Evolutionary conservation across 2,329 filamentous ascomycete genomes (phyloP).

Genomic region (Furcasterigmium furcatum): DNA sequence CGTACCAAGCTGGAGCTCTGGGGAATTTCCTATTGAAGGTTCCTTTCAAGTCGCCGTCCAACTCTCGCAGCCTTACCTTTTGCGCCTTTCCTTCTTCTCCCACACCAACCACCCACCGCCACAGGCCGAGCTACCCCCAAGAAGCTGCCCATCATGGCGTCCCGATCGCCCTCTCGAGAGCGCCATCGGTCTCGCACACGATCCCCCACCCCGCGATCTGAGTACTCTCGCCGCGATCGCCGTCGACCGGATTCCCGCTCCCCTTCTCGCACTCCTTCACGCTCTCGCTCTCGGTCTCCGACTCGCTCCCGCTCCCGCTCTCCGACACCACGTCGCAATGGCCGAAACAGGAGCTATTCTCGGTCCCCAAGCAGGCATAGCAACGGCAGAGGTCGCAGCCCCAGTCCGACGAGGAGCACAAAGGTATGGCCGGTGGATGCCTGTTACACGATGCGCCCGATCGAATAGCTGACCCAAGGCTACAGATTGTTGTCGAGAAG

Average conservation of each 20-base stretch:
- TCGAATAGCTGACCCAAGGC: background rate
- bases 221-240: slow-evolving; percentile 26
- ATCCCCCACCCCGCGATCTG: slow-evolving; percentile 29
- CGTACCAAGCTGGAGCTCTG: background rate
- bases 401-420: slow-evolving; percentile 41
- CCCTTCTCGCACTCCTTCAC: slow-evolving; percentile 25
- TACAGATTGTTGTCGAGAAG: slow-evolving; percentile 89
- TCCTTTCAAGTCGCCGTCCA: no score
- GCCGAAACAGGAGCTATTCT: slow-evolving; percentile 22
- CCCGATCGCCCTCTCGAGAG: slow-evolving; percentile 19
- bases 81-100: no score
- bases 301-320: slow-evolving; percentile 23
- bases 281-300: slow-evolving; percentile 13
- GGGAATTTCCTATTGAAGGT: no score
- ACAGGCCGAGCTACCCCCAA: no score
- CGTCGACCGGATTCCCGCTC: slow-evolving; percentile 25
- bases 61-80: no score
- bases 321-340: slow-evolving; percentile 23
- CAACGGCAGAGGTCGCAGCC: slow-evolving; percentile 31
- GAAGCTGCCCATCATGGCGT: slow-evolving; percentile 12
- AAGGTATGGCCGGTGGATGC: slow-evolving; percentile 36
- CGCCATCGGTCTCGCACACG: slow-evolving; percentile 28
- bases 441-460: slow-evolving; percentile 13
- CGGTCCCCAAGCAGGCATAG: slow-evolving; percentile 21
- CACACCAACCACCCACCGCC: no score